A percentile compares a stretch with the other conserved stretches of the same genome.
Evolutionary conservation across 169 alveolate genomes (phyloP).

Genomic region (Babesia sp.): DNA sequence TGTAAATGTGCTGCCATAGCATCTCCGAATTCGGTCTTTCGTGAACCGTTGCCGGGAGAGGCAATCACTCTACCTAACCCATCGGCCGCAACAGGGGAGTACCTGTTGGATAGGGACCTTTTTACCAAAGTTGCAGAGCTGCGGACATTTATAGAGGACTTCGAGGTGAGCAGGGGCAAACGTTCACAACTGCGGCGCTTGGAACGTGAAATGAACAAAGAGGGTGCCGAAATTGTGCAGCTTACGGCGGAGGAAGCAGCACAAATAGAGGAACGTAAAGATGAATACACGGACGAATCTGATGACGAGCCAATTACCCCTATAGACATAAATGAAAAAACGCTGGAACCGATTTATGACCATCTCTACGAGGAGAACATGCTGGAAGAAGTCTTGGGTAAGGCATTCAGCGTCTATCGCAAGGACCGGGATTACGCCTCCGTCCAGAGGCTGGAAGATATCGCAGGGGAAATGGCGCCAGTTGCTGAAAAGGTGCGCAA

Average conservation of each 20-base stretch:
- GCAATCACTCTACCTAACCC: conserved; percentile 51
- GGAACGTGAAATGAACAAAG: conserved; percentile 25
- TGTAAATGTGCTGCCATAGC: conserved; percentile 8
- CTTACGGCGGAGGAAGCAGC: conserved; percentile 25
- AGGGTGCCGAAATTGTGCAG: neutral
- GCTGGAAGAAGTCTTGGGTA: conserved; percentile 65
- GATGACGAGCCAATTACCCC: neutral
- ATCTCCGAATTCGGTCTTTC: conserved; percentile 40
- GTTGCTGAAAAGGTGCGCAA: conserved; percentile 52
- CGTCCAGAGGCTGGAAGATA: conserved; percentile 33
- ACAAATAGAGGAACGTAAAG: neutral
- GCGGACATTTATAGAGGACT: conserved; percentile 52
- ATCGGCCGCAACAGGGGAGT: conserved; percentile 50
- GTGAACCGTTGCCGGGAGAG: conserved; percentile 64
- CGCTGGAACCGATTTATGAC: conserved; percentile 56
- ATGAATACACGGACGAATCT: neutral
- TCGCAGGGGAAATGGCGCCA: conserved; percentile 62
- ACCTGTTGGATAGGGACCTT: conserved; percentile 53
- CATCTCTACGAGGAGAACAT: conserved; percentile 61
- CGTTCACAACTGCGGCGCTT: neutral
- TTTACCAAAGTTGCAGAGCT: conserved; percentile 57
- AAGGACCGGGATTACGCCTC: conserved; percentile 31
- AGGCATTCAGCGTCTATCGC: conserved; percentile 50
- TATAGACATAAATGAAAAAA: conserved; percentile 52
- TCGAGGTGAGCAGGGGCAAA: conserved; percentile 60